A percentile compares a stretch with the other conserved stretches of the same genome.
These are phyloP conservation scores for Mycosphaerella sp. DNA, from an alignment of 2,329 filamentous ascomycete genomes.

Conservation along the genomic window DNA sequence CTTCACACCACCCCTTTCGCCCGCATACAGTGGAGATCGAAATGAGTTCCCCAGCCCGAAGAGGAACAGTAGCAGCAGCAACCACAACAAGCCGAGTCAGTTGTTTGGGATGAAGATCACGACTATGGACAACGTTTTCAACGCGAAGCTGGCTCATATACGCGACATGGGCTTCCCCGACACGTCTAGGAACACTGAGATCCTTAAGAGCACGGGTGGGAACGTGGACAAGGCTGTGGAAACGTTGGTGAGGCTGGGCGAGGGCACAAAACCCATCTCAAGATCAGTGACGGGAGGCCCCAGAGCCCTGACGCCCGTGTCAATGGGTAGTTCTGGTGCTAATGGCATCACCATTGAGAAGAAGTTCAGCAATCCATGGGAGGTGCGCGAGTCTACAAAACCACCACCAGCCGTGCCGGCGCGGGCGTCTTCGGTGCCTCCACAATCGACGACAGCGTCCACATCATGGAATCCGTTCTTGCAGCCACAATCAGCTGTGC, in stretches of 20 bases:
- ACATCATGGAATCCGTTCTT: constrained; percentile 66
- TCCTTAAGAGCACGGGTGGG: constrained; percentile 76
- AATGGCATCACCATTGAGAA: constrained; percentile 43
- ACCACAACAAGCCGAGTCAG: constrained; percentile 50
- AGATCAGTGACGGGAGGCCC: constrained; percentile 30
- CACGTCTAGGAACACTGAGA: constrained; percentile 68
- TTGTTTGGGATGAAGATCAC: constrained; percentile 34
- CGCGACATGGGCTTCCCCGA: constrained; percentile 91
- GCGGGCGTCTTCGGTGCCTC: constrained; percentile 33
- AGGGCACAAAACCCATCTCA: constrained; percentile 48
- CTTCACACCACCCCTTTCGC: constrained; percentile 34
- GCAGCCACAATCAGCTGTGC: constrained; percentile 27
- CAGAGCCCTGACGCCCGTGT: constrained; percentile 35
- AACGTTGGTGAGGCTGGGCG: constrained; percentile 73
- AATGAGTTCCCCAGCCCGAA: constrained; percentile 22
- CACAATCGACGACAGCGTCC: constrained; percentile 18
- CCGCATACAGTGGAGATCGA: constrained; percentile 28
- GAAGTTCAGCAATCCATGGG: constrained; percentile 39
- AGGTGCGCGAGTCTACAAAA: constrained; percentile 36
- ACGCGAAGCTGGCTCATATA: constrained; percentile 69
- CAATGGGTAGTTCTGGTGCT: constrained; percentile 41
- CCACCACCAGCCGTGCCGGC: constrained; percentile 18
- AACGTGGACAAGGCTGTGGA: constrained; percentile 84
- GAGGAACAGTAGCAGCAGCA: constrained; percentile 22
- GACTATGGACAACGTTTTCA: constrained; percentile 60